Evolutionary conservation across 768 basidiomycete genomes (phyloP), one percentile per base, ranked within the genome.

Genomic region (Tylopilus sp.): DNA sequence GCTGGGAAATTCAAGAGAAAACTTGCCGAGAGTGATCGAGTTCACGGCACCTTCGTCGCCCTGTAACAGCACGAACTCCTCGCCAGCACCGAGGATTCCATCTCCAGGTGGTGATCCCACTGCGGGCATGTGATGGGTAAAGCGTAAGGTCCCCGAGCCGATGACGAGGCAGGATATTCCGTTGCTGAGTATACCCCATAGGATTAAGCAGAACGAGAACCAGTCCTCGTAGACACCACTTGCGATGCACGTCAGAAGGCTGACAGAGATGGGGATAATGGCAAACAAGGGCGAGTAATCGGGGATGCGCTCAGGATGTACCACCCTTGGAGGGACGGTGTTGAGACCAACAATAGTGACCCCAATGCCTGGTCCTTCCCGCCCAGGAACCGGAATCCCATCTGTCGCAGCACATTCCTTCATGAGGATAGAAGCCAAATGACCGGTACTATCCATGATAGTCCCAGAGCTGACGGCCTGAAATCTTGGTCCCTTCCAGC

Each of bases 151-250:
- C 19, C 56, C 68, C 2, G 52, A 60, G 30, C 63, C 65, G 13
- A 68, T 55, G 24, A 59, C 48, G 14, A 53, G 49, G 52, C 65
- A 65, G 11, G 69, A 54, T 29, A 67, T 6, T 11, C 69, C 69
- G 30, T 58, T 70, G 50, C 61, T 54, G 17, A 70, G 5, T 13
- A 70, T 65, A 4, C 69, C 69, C 17, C 63, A 56, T 0, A 70
- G 52, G n/a, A 70, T 65, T 56, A 70, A 54, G 6, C 54, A 34
- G 28, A 63, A 64, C 14, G 61, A 59, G 30, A 50, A 60, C 69
- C 69, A 70, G 26, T 70, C 69, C 2, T 26, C 14, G 25, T 52
- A 54, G 34, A 21, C 22, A 56, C 54, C 65, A 33, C 69, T 58
- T 4, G 52, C 28, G 16, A 50, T 48, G 48, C 60, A 63, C 4